Percentiles rank a stretch among this genome's conserved stretches.
These are phyloP conservation scores for Streptanthus diversifolius DNA, from an alignment of 345 rosid species.

Conservation along the genomic window DNA sequence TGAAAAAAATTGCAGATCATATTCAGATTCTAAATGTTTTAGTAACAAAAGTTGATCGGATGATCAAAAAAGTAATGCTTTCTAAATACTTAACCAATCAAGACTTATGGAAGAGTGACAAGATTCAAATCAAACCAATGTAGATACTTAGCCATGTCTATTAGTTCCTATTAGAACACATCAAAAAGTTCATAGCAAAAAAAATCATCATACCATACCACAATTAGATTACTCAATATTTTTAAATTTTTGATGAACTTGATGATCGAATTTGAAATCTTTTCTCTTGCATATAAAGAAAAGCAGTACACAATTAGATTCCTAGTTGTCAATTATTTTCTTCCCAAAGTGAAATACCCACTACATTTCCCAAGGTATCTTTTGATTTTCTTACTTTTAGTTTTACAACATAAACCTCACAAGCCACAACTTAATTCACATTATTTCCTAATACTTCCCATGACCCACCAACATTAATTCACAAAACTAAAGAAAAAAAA, in stretches of 20 bases:
- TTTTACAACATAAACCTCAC: constrained; percentile 26
- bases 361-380: constrained; percentile 20
- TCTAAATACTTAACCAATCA: too few relatives aligned
- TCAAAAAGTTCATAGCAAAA: not conserved
- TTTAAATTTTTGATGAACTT: not conserved
- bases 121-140: not conserved
- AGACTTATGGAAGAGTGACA: too few relatives aligned
- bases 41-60: too few relatives aligned
- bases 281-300: not conserved
- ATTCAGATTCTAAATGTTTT: too few relatives aligned
- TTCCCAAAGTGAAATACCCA: constrained; percentile 29
- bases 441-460: not conserved
- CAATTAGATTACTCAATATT: not conserved
- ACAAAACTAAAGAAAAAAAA: constrained; percentile 13
- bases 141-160: not conserved
- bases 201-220: not conserved
- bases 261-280: not conserved
- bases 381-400: not conserved
- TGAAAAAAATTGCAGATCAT: too few relatives aligned
- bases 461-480: not conserved
- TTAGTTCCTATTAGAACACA: not conserved
- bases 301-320: not conserved
- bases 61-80: too few relatives aligned
- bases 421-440: not conserved
- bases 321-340: constrained; percentile 44